phyloP scores from a whole-genome alignment of 371 early-diverging fungal species.

The Quaeritorhiza haematococci region DNA sequence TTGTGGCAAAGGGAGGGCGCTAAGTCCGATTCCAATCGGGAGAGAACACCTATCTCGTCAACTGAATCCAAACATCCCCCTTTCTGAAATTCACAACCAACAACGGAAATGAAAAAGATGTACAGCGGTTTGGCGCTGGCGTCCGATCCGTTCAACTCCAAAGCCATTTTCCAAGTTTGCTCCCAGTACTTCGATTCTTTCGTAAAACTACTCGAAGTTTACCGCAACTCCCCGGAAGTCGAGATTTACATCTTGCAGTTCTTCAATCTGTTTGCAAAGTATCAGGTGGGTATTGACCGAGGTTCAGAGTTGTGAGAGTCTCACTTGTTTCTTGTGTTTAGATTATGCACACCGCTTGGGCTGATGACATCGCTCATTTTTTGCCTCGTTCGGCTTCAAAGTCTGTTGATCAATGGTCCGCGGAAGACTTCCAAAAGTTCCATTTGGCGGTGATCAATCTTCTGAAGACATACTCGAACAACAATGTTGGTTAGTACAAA shows the following conservation, averaged over 20 bases:
- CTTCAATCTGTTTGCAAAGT: slow-evolving; percentile 49
- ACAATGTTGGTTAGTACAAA: slow-evolving; percentile 39
- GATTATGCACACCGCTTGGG: no score
- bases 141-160: slow-evolving; percentile 58
- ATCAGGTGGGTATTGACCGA: no score
- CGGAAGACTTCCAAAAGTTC: slow-evolving; percentile 40
- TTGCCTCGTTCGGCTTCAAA: not conserved
- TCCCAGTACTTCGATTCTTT: slow-evolving; percentile 62
- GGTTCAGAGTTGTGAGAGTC: no score
- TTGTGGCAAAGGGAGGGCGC: no score
- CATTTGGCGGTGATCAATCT: slow-evolving; percentile 45
- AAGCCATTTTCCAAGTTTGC: slow-evolving; percentile 51
- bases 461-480: slow-evolving; percentile 46
- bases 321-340: not conserved
- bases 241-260: slow-evolving; percentile 58
- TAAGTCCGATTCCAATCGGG: no score
- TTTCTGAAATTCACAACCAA: not conserved
- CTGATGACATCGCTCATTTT: no score
- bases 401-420: slow-evolving; percentile 42
- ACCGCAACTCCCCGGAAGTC: slow-evolving; percentile 59
- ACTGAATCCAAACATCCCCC: no score
- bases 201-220: slow-evolving; percentile 59
- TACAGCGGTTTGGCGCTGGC: slow-evolving; percentile 74
- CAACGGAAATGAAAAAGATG: no score
- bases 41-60: no score